Percentiles rank a stretch among this genome's conserved stretches.
Evolutionary conservation across 1,284 basidiomycete species (phyloP).

Genomic region (Leccinum glutinopallens): DNA sequence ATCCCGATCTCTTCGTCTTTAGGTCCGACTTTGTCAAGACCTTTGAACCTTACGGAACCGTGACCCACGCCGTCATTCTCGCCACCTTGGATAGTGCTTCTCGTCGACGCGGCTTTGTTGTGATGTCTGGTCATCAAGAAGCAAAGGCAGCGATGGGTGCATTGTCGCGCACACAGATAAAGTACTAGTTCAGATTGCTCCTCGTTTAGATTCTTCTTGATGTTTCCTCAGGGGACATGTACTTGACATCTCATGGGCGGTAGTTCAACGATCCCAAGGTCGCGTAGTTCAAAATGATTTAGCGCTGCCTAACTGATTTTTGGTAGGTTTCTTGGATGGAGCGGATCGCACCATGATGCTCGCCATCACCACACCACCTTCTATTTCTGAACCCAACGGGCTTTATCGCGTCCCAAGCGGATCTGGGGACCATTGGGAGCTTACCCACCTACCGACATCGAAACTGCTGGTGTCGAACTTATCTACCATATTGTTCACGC

Average conservation of each 20-base stretch:
- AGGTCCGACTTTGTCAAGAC: constrained; percentile 63
- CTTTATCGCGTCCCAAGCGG: constrained; percentile 23
- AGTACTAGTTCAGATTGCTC: constrained; percentile 36
- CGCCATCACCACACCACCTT: constrained; percentile 44
- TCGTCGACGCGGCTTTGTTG: constrained; percentile 75
- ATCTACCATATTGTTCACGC: constrained; percentile 65
- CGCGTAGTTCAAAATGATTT: constrained; percentile 4
- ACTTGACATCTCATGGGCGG: constrained; percentile 80
- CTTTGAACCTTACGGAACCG: constrained; percentile 64
- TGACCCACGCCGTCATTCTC: constrained; percentile 73
- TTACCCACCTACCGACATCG: constrained; percentile 46
- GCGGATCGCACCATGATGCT: constrained; percentile 69
- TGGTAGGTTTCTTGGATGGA: constrained; percentile 73
- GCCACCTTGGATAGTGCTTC: constrained; percentile 81
- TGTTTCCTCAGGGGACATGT: constrained; percentile 54
- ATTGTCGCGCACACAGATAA: constrained; percentile 67
- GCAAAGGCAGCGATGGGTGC: constrained; percentile 65
- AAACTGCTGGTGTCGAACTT: constrained; percentile 65
- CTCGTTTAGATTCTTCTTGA: constrained; percentile 5
- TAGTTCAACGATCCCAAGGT: constrained; percentile 81
- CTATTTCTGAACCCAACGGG: constrained; percentile 33
- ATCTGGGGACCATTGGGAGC: constrained; percentile 29
- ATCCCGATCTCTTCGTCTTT: background rate
- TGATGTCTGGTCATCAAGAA: constrained; percentile 71
- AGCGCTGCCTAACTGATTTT: constrained; percentile 10